Percentiles rank a stretch among this genome's conserved stretches.
phyloP scores from a whole-genome alignment of 2,329 filamentous ascomycete genomes.

The Phaeophleospora eucalypticola region DNA sequence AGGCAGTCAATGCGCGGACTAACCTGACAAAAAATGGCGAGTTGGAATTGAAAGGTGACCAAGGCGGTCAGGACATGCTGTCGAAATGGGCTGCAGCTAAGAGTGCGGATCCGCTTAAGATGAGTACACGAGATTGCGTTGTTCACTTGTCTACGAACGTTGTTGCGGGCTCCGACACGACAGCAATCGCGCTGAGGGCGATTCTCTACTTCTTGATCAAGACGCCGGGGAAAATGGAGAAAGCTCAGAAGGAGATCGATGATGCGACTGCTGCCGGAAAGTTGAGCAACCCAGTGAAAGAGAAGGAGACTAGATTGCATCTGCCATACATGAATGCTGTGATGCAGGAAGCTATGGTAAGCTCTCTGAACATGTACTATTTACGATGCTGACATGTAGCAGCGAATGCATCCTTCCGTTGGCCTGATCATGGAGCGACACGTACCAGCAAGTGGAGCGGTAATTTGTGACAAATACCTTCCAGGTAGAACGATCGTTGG shows the following conservation, averaged over 20 bases:
- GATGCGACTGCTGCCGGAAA: background rate
- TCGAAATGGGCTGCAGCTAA: conserved; percentile 31
- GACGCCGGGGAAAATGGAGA: conserved; percentile 29
- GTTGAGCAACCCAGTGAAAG: background rate
- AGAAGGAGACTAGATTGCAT: background rate
- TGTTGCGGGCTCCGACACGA: conserved; percentile 37
- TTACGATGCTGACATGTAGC: too few relatives aligned
- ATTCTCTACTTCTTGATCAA: conserved; percentile 37
- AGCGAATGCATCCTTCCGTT: conserved; percentile 44
- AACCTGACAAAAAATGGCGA: conserved; percentile 15
- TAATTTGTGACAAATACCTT: conserved; percentile 34
- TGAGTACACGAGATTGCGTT: conserved; percentile 25
- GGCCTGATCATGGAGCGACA: conserved; percentile 39
- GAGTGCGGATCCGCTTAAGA: conserved; percentile 25
- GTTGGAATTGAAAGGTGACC: conserved; percentile 3
- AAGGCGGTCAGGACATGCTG: conserved; percentile 28
- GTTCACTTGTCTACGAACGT: background rate
- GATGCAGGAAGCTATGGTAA: conserved; percentile 7
- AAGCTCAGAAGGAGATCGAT: conserved; percentile 35
- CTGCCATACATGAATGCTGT: conserved; percentile 14
- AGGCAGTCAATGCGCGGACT: conserved; percentile 29
- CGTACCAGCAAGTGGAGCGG: conserved; percentile 35
- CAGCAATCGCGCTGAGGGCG: conserved; percentile 16
- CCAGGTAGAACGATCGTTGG: conserved; percentile 31
- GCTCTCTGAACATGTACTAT: too few relatives aligned